A percentile compares a stretch with the other conserved stretches of the same genome.
Conservation (phyloP, 2,329 filamentous ascomycete genomes). For the Camillea tinctor region DNA sequence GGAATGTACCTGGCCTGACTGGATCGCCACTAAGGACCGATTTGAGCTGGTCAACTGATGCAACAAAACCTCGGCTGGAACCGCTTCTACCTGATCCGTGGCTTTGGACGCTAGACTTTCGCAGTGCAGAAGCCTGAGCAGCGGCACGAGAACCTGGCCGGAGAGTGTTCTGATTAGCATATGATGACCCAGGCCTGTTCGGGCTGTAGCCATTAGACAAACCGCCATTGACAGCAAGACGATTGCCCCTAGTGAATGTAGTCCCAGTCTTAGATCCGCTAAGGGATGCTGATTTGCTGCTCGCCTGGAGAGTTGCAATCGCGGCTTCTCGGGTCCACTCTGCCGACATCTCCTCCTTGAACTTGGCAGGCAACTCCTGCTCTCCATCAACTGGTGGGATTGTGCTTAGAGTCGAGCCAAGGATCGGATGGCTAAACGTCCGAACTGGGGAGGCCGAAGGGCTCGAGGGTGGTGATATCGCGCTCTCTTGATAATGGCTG, state of each 20-base stretch:
- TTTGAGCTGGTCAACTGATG: slow-evolving; percentile 64
- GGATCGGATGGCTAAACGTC: slow-evolving; percentile 59
- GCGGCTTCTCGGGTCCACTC: slow-evolving; percentile 79
- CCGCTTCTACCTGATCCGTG: slow-evolving; percentile 43
- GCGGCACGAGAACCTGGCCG: slow-evolving; percentile 46
- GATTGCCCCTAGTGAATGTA: slow-evolving; percentile 50
- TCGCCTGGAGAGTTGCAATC: slow-evolving; percentile 65
- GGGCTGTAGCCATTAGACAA: slow-evolving; percentile 38
- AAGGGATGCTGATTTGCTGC: slow-evolving; percentile 70
- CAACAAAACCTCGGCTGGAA: slow-evolving; percentile 50
- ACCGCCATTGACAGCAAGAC: slow-evolving; percentile 58
- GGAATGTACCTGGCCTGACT: slow-evolving; percentile 38
- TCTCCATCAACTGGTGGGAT: slow-evolving; percentile 40
- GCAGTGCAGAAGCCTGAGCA: slow-evolving; percentile 43
- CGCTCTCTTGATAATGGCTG: slow-evolving; percentile 63
- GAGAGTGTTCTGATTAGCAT: slow-evolving; percentile 50
- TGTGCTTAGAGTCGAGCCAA: slow-evolving; percentile 48
- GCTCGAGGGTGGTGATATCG: slow-evolving; percentile 65
- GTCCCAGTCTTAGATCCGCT: slow-evolving; percentile 71
- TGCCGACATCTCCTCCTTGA: slow-evolving; percentile 73
- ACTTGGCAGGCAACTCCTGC: slow-evolving; percentile 61
- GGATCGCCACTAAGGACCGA: slow-evolving; percentile 56
- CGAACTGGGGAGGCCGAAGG: slow-evolving; percentile 69
- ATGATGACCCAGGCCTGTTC: slow-evolving; percentile 43
- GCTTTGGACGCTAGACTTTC: slow-evolving; percentile 56